Conservation (phyloP, 2,329 filamentous ascomycete species). For the Ophiognomonia clavigignenti-juglandacearum region DNA sequence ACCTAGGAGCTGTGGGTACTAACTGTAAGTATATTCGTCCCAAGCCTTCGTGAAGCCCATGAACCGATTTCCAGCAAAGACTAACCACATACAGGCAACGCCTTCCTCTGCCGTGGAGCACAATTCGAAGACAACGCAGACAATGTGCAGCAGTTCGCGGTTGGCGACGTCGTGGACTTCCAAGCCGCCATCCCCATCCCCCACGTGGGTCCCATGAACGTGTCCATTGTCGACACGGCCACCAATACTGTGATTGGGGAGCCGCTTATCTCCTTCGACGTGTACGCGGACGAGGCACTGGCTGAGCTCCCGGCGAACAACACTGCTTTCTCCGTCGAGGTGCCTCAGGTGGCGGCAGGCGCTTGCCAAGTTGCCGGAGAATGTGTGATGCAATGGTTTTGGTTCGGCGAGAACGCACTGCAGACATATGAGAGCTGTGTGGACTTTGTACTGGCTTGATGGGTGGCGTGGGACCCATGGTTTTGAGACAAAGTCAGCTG, state of each 20-base stretch:
- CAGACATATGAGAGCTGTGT: slow-evolving; percentile 36
- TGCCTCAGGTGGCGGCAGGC: slow-evolving; percentile 25
- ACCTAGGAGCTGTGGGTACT: slow-evolving; percentile 20
- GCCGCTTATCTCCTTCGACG: slow-evolving; percentile 49
- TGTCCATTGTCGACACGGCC: slow-evolving; percentile 51
- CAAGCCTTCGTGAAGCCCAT: not conserved
- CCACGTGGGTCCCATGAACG: slow-evolving; percentile 45
- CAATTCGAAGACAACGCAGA: slow-evolving; percentile 39
- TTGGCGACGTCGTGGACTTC: slow-evolving; percentile 39
- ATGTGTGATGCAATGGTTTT: slow-evolving; percentile 42
- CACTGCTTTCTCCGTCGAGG: slow-evolving; percentile 37
- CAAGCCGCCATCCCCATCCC: slow-evolving; percentile 36
- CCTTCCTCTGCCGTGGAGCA: slow-evolving; percentile 44
- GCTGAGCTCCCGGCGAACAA: slow-evolving; percentile 35
- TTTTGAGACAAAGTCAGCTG: too few relatives aligned
- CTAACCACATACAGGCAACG: slow-evolving; percentile 27
- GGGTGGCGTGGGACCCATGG: not conserved
- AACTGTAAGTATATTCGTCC: slow-evolving; percentile 22
- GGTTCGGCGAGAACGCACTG: slow-evolving; percentile 30
- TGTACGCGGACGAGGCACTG: slow-evolving; percentile 45
- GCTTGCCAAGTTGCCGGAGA: slow-evolving; percentile 26
- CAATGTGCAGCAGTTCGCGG: slow-evolving; percentile 36
- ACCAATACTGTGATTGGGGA: slow-evolving; percentile 47
- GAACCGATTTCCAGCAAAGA: not conserved
- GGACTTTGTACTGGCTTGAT: slow-evolving; percentile 26